Conservation (phyloP, 345 rosid species). For the Carallia brachiata region DNA sequence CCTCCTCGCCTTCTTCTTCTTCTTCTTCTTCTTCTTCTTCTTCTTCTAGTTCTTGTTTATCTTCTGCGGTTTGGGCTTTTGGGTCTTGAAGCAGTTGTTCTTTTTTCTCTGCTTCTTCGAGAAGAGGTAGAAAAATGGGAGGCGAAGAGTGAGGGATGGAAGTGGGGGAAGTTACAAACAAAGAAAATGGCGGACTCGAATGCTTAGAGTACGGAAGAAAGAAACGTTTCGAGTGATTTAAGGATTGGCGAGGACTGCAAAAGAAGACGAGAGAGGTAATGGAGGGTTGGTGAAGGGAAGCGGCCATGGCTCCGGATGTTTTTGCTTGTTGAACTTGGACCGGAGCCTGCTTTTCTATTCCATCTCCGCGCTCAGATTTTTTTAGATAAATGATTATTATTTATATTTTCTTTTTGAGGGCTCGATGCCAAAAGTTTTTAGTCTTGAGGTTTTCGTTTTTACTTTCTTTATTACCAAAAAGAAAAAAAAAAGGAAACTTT, state of each 20-base stretch:
- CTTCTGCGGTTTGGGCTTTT: constrained; percentile 4
- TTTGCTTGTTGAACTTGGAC: neutral
- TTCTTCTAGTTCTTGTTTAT: neutral
- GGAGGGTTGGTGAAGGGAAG: constrained; percentile 9
- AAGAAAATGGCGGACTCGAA: constrained; percentile 13
- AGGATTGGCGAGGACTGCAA: neutral
- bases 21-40: too few species aligned
- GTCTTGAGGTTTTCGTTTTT: too few species aligned
- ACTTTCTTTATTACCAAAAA: neutral
- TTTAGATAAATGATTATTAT: too few species aligned
- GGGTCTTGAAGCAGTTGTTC: neutral
- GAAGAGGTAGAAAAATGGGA: constrained; percentile 57
- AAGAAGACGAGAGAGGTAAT: constrained; percentile 2
- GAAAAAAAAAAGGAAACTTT: neutral
- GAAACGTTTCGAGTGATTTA: constrained; percentile 9
- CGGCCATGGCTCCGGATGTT: constrained; percentile 11
- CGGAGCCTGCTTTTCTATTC: neutral
- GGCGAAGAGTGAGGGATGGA: constrained; percentile 33
- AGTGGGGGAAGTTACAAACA: constrained; percentile 39
- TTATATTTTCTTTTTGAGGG: too few species aligned
- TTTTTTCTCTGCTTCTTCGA: constrained; percentile 29
- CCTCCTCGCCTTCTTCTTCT: constrained; percentile 18
- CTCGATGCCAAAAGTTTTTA: too few species aligned
- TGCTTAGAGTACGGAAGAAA: constrained; percentile 21
- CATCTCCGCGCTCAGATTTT: too few species aligned